Conservation (phyloP, 805 yeast genomes). For the Dipodascopsis uninucleata region DNA sequence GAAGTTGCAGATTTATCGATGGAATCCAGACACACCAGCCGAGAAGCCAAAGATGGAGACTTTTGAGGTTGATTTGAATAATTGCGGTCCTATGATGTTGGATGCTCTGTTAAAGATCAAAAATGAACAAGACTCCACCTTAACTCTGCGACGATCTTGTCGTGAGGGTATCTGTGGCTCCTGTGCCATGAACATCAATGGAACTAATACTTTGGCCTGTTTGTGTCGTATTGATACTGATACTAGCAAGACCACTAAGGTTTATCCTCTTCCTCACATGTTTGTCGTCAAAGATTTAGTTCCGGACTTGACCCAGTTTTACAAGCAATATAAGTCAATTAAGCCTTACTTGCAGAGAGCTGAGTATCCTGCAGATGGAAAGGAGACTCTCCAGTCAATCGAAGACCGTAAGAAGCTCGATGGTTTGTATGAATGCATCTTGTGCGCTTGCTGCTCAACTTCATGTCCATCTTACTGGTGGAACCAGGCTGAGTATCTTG, state of each 20-base stretch:
- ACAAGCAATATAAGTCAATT: conserved; percentile 96
- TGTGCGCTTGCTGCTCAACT: conserved; percentile 98
- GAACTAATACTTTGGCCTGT: conserved; percentile 95
- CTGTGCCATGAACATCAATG: conserved; percentile 99
- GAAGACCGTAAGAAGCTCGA: conserved; percentile 94
- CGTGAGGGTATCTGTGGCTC: conserved; percentile 99
- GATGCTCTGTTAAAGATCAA: conserved; percentile 93
- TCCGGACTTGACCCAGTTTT: conserved; percentile 95
- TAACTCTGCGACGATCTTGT: conserved; percentile 96
- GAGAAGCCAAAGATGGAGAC: conserved; percentile 82
- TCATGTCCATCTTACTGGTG: conserved; percentile 99
- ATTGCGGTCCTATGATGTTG: conserved; percentile 96
- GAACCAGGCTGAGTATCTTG: conserved; percentile 98
- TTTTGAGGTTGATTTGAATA: conserved; percentile 79
- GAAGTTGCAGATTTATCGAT: conserved; percentile 89
- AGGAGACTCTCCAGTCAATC: conserved; percentile 84
- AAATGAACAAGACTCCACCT: conserved; percentile 92
- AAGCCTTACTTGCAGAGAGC: conserved; percentile 93
- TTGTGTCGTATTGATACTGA: conserved; percentile 88
- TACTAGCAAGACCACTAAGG: conserved; percentile 67
- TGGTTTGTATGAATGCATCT: conserved; percentile 94
- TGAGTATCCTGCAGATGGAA: conserved; percentile 78
- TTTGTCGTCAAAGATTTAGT: conserved; percentile 94
- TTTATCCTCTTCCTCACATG: conserved; percentile 98
- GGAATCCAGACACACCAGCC: conserved; percentile 97